These are phyloP conservation scores for Vigna mungo DNA, from an alignment of 306 rosid species.

Conservation along the genomic window DNA sequence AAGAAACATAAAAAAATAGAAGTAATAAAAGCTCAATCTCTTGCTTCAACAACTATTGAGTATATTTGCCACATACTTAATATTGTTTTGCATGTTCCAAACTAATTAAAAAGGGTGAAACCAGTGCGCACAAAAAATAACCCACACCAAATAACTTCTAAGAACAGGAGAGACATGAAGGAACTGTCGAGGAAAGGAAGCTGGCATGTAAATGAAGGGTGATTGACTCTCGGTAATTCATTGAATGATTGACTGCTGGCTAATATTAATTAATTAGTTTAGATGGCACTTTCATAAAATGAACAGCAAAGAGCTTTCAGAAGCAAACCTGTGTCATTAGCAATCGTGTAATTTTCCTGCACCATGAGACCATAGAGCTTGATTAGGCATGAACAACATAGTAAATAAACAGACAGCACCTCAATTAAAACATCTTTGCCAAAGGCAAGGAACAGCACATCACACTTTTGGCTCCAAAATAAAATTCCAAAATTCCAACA, in stretches of 20 bases:
- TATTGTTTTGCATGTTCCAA: slow-evolving; percentile 1
- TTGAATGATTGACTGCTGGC: neutral
- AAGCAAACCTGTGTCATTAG: slow-evolving; percentile 80
- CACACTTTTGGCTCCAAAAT: slow-evolving; percentile 16
- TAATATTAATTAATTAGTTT: neutral
- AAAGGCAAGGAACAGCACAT: slow-evolving; percentile 19
- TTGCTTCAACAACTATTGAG: neutral
- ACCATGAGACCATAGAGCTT: slow-evolving; percentile 45
- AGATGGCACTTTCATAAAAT: slow-evolving; percentile 31
- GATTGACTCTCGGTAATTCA: neutral
- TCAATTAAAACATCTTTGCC: neutral
- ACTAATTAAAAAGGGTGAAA: neutral
- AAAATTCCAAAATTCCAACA: slow-evolving; percentile 3
- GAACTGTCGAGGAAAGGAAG: slow-evolving; percentile 3
- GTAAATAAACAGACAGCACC: slow-evolving; percentile 6
- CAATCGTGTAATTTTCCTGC: slow-evolving; percentile 71
- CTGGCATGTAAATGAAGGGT: neutral
- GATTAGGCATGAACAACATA: slow-evolving; percentile 43
- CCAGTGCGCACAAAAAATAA: slow-evolving; percentile 4
- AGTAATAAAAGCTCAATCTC: slow-evolving; percentile 12
- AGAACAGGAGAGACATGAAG: neutral
- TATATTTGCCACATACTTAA: neutral
- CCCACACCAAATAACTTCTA: neutral
- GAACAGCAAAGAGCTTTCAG: slow-evolving; percentile 34
- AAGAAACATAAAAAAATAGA: slow-evolving; percentile 27